Evolutionary conservation across 371 early-diverging fungal species (phyloP).

Genomic region (Mortierella sp.): DNA sequence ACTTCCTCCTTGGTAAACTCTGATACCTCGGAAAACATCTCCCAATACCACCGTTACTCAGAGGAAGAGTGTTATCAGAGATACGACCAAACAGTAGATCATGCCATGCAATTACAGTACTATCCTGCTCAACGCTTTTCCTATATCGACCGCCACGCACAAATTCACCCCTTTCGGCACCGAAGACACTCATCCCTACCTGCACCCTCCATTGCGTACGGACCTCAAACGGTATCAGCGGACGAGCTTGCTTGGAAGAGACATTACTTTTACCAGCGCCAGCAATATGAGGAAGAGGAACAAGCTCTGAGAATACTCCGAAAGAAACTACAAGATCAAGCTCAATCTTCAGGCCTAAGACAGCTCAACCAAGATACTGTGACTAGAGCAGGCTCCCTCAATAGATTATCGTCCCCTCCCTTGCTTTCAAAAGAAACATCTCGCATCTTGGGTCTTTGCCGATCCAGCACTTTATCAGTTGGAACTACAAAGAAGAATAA

Average conservation of each 20-base stretch:
- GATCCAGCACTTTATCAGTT: not conserved
- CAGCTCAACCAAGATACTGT: slow-evolving; percentile 11
- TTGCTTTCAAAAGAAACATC: slow-evolving; percentile 1
- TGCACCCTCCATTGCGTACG: slow-evolving; percentile 1
- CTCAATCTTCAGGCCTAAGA: not conserved
- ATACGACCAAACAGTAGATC: slow-evolving; percentile 6
- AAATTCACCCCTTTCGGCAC: not conserved
- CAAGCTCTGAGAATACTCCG: slow-evolving; percentile 9
- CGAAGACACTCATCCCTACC: slow-evolving; percentile 2
- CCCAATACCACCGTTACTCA: not conserved
- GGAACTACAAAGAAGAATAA: not conserved
- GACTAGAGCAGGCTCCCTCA: slow-evolving; percentile 3
- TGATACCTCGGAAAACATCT: not conserved
- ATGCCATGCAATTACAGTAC: not conserved
- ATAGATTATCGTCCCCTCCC: not conserved
- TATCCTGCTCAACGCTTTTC: slow-evolving; percentile 13
- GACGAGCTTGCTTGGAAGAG: slow-evolving; percentile 51
- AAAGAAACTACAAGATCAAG: not conserved
- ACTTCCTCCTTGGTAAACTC: slow-evolving; percentile 17
- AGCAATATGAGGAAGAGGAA: slow-evolving; percentile 37
- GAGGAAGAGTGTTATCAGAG: not conserved
- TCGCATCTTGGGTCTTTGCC: not conserved
- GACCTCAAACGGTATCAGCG: slow-evolving; percentile 13
- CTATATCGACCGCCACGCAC: slow-evolving; percentile 10
- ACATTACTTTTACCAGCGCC: slow-evolving; percentile 47